A percentile compares a stretch with the other conserved stretches of the same genome.
phyloP scores from a whole-genome alignment of 768 basidiomycete genomes.

The Leccinum olivaceopallidum region DNA sequence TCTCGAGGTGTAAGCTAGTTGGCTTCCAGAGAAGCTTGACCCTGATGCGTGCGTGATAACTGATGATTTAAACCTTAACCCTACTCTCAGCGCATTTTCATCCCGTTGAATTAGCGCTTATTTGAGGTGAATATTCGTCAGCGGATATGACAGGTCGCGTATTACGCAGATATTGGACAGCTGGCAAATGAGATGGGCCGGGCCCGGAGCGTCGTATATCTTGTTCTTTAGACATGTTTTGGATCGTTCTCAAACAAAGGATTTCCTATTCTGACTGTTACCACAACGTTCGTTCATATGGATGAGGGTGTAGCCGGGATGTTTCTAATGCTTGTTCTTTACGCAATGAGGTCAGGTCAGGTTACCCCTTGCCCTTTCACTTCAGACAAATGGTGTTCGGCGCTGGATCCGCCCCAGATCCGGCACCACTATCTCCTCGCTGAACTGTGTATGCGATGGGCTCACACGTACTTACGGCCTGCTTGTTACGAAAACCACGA shows the following conservation, averaged over 20 bases:
- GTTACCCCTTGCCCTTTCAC: not conserved
- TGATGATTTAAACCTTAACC: not conserved
- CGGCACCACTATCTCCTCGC: not conserved
- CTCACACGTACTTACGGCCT: constrained; percentile 5
- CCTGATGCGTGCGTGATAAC: not conserved
- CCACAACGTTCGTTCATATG: not conserved
- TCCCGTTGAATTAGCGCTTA: not conserved
- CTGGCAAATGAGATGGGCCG: not conserved
- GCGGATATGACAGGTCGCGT: not conserved
- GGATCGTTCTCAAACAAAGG: not conserved
- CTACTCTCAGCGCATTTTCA: not conserved
- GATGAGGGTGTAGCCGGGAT: not conserved
- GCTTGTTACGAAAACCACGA: constrained; percentile 15
- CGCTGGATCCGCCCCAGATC: constrained; percentile 1
- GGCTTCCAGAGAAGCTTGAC: not conserved
- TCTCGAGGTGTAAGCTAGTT: too few species aligned
- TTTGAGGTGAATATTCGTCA: not conserved
- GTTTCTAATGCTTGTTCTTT: not conserved
- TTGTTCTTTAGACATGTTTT: not conserved
- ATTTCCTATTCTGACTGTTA: not conserved
- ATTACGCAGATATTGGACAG: not conserved
- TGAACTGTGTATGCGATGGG: not conserved
- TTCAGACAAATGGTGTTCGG: not conserved
- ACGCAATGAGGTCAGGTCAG: not conserved
- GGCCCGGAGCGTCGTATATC: not conserved